A percentile compares a stretch with the other conserved stretches of the same genome.
phyloP scores from a whole-genome alignment of 1,284 basidiomycete species.

The Apiotrichum veenhuisii region DNA sequence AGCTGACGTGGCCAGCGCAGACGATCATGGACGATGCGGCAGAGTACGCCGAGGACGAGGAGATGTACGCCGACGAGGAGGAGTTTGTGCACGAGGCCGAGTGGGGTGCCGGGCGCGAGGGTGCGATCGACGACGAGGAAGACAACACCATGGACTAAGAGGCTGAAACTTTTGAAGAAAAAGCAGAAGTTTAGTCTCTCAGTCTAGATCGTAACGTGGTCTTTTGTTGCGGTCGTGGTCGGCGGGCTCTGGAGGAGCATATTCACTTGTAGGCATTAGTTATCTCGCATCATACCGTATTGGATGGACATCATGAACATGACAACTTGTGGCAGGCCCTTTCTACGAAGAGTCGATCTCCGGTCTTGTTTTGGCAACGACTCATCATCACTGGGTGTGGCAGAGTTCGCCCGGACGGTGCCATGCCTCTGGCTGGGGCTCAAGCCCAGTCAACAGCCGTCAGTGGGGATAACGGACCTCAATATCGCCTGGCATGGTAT shows the following conservation, averaged over 20 bases:
- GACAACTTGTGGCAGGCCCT: too few species aligned
- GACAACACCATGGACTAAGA: conserved; percentile 22
- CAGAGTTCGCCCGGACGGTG: too few species aligned
- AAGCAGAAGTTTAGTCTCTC: too few species aligned
- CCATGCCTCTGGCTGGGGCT: too few species aligned
- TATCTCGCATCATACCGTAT: conserved; percentile 9
- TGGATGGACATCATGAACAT: not conserved
- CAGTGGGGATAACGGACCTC: too few species aligned
- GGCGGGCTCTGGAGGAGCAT: not conserved
- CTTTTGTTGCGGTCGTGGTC: too few species aligned
- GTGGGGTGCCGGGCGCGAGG: conserved; percentile 41
- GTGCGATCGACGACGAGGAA: conserved; percentile 39
- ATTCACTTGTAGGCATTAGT: conserved; percentile 19
- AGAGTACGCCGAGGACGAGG: conserved; percentile 29
- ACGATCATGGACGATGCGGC: conserved; percentile 28
- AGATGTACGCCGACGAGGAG: conserved; percentile 32
- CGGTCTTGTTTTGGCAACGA: too few species aligned
- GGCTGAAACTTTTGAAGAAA: too few species aligned
- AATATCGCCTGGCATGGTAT: too few species aligned
- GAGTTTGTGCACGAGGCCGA: conserved; percentile 47
- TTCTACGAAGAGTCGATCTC: too few species aligned
- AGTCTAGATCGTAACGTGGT: not conserved
- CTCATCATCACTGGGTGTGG: too few species aligned
- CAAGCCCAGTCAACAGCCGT: too few species aligned
- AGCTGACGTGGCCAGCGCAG: conserved; percentile 15